phyloP scores from a whole-genome alignment of 2,329 filamentous ascomycete species.

The Pezicula neosporulosa region DNA sequence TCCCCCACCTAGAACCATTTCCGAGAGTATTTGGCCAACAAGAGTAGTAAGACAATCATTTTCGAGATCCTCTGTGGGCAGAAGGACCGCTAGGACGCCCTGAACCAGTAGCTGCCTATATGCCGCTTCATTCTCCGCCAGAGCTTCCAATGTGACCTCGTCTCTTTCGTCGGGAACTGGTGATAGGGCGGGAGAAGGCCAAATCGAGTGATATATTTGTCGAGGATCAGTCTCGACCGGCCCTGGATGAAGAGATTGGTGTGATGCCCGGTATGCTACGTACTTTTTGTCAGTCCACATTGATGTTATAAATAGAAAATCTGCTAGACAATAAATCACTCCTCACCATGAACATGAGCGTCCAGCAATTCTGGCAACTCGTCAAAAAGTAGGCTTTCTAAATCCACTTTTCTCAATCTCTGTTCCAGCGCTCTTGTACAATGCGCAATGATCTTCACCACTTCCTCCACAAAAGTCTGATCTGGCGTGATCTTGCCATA shows the following conservation, averaged over 20 bases:
- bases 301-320: conserved; percentile 3
- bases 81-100: conserved; percentile 73
- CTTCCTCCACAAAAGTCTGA: conserved; percentile 80
- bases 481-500: conserved; percentile 91
- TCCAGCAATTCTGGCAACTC: conserved; percentile 82
- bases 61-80: conserved; percentile 89
- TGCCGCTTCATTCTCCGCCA: conserved; percentile 72
- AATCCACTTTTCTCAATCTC: conserved; percentile 74
- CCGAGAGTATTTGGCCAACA: conserved; percentile 82
- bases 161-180: conserved; percentile 61
- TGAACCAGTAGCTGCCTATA: conserved; percentile 90
- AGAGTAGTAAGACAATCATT: conserved; percentile 82
- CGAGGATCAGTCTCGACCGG: conserved; percentile 61
- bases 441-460: conserved; percentile 88
- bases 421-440: conserved; percentile 86
- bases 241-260: conserved; percentile 51
- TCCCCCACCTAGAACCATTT: conserved; percentile 82
- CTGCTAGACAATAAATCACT: conserved; percentile 13
- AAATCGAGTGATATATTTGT: conserved; percentile 78
- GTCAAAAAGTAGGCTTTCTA: conserved; percentile 80
- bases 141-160: conserved; percentile 48
- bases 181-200: conserved; percentile 75
- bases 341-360: conserved; percentile 72
- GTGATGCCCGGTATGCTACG: conserved; percentile 70
- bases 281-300: conserved; percentile 5